phyloP scores from a whole-genome alignment of 129 eudicot species.

The Pseudognaphalium luteoalbum region DNA sequence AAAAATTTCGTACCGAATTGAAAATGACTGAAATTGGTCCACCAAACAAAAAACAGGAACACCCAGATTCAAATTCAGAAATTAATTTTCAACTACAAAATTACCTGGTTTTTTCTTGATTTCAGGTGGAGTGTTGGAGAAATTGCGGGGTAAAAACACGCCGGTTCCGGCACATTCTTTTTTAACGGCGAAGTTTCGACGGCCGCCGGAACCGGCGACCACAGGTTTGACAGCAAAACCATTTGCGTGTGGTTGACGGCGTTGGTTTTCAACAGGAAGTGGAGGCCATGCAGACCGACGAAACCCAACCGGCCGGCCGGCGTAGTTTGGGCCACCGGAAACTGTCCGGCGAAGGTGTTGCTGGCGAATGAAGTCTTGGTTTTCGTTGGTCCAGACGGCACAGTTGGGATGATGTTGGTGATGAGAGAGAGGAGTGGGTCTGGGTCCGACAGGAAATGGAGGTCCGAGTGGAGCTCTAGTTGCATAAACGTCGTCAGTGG shows the following conservation, averaged over 20 bases:
- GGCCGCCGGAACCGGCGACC: slow-evolving; percentile 24
- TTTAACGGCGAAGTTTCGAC: slow-evolving; percentile 29
- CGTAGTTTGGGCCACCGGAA: slow-evolving; percentile 5
- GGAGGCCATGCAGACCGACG: slow-evolving; percentile 52
- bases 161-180: slow-evolving; percentile 76
- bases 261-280: slow-evolving; percentile 21
- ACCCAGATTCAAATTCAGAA: slow-evolving; percentile 2
- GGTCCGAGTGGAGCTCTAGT: slow-evolving; percentile 23
- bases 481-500: slow-evolving; percentile 17
- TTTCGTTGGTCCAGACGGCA: slow-evolving; percentile 11
- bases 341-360: slow-evolving; percentile 28
- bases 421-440: slow-evolving; percentile 6
- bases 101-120: slow-evolving; percentile 53
- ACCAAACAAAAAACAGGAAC: not conserved
- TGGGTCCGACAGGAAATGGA: slow-evolving; percentile 12
- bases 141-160: slow-evolving; percentile 68
- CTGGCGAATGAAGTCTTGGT: slow-evolving; percentile 8
- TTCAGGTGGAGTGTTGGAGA: slow-evolving; percentile 26
- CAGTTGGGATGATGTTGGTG: slow-evolving; percentile 19
- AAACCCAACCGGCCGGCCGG: slow-evolving; percentile 21
- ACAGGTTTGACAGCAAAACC: slow-evolving; percentile 19
- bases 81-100: not conserved
- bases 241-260: not conserved
- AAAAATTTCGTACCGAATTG: not conserved
- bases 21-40: slow-evolving; percentile 20